Evolutionary conservation across 192 early-diverging fungal genomes (phyloP).

Genomic region (Piromyces sp.): DNA sequence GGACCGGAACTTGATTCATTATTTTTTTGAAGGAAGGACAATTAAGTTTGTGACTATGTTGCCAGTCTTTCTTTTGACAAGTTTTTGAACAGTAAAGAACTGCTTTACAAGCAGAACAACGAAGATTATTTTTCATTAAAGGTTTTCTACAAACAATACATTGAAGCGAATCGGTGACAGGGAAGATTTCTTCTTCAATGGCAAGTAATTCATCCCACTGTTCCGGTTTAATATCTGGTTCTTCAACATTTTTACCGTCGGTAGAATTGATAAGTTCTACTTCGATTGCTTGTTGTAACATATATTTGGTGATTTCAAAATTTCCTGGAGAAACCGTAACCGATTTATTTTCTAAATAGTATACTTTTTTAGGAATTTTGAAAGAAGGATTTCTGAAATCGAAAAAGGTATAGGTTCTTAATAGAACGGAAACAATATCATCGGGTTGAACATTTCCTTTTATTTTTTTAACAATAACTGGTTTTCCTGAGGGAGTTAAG

Average conservation of each 20-base stretch:
- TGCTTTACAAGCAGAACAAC: neutral
- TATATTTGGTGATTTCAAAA: neutral
- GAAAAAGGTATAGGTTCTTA: neutral
- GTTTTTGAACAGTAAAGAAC: neutral
- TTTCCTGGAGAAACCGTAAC: neutral
- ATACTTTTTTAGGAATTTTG: neutral
- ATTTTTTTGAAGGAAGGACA: neutral
- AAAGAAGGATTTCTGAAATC: neutral
- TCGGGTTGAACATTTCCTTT: neutral
- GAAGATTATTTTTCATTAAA: neutral
- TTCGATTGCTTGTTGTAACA: neutral
- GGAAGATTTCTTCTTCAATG: neutral
- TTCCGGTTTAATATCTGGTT: neutral
- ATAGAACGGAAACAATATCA: neutral
- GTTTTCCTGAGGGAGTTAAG: neutral
- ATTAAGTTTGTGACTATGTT: neutral
- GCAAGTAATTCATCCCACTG: neutral
- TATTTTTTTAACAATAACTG: neutral
- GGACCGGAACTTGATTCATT: neutral
- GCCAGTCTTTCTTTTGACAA: neutral
- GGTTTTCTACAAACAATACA: neutral
- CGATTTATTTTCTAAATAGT: neutral
- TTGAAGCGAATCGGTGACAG: neutral
- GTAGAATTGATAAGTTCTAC: neutral
- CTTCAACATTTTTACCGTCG: neutral